Conservation (phyloP, 371 early-diverging fungal genomes). For the Coemansia sp. region DNA sequence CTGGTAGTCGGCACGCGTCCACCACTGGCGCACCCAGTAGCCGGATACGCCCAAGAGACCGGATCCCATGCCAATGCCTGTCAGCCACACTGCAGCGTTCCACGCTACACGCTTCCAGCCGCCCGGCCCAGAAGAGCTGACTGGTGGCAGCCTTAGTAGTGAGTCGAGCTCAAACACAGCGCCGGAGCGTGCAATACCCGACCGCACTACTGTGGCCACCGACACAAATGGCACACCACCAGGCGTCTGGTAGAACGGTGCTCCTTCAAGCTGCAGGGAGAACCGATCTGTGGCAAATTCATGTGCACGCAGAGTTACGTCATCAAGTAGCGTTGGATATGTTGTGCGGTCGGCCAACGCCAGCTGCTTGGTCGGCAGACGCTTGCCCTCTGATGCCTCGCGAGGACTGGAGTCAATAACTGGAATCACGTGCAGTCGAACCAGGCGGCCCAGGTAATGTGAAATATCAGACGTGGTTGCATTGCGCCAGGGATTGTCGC, state of each 20-base stretch:
- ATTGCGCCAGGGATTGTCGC: conserved; percentile 51
- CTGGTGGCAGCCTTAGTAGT: conserved; percentile 39
- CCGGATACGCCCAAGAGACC: conserved; percentile 45
- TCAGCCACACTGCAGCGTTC: conserved; percentile 48
- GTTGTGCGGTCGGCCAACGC: conserved; percentile 35
- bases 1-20: conserved; percentile 49
- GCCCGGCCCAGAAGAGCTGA: conserved; percentile 25
- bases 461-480: conserved; percentile 44
- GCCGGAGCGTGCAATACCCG: conserved; percentile 45
- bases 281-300: conserved; percentile 48
- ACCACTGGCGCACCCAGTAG: conserved; percentile 51
- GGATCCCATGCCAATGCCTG: conserved; percentile 47
- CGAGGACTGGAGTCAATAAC: conserved; percentile 3
- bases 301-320: conserved; percentile 35
- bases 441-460: conserved; percentile 43
- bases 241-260: conserved; percentile 46
- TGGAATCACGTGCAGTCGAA: conserved; percentile 50
- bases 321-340: conserved; percentile 44
- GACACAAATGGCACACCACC: conserved; percentile 46
- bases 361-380: conserved; percentile 28
- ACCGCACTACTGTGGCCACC: conserved; percentile 40
- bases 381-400: not conserved
- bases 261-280: conserved; percentile 44
- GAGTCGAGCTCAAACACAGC: conserved; percentile 48
- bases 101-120: conserved; percentile 47